These are phyloP conservation scores for Penicillium aurantiogriseum DNA, from an alignment of 2,329 filamentous ascomycete species.

Conservation along the genomic window DNA sequence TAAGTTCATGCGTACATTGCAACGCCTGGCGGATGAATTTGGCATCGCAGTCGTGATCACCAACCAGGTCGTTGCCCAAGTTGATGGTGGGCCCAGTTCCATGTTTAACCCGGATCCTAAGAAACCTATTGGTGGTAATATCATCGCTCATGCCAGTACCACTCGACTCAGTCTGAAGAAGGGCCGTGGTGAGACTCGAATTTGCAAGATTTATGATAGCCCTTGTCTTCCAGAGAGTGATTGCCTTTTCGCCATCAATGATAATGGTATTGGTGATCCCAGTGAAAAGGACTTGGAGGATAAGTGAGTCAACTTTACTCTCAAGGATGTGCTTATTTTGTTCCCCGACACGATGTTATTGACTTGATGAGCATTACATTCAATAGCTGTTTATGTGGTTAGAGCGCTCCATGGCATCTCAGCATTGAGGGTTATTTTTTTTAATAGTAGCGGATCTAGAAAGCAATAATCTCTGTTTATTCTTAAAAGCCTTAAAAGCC, in stretches of 20 bases:
- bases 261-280: slow-evolving; percentile 94
- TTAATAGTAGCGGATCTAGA: not conserved
- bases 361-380: slow-evolving; percentile 19
- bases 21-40: slow-evolving; percentile 66
- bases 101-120: slow-evolving; percentile 99
- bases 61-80: slow-evolving; percentile 97
- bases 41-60: slow-evolving; percentile 98
- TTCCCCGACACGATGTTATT: slow-evolving; percentile 27
- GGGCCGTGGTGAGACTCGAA: slow-evolving; percentile 87
- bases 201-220: slow-evolving; percentile 99
- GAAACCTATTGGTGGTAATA: slow-evolving; percentile 98
- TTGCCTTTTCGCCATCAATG: slow-evolving; percentile 93
- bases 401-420: not conserved
- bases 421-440: not conserved
- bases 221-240: slow-evolving; percentile 96
- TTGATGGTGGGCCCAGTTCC: slow-evolving; percentile 89
- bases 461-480: not conserved
- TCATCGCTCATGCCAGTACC: slow-evolving; percentile 96
- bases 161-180: slow-evolving; percentile 95
- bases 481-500: not conserved
- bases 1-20: slow-evolving; percentile 50
- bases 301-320: slow-evolving; percentile 48
- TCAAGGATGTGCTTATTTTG: slow-evolving; percentile 2
- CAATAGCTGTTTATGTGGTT: slow-evolving; percentile 7
- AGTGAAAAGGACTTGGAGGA: slow-evolving; percentile 94